Evolutionary conservation across 164 flowering plant species (phyloP).

Genomic region (Stephania japonica): DNA sequence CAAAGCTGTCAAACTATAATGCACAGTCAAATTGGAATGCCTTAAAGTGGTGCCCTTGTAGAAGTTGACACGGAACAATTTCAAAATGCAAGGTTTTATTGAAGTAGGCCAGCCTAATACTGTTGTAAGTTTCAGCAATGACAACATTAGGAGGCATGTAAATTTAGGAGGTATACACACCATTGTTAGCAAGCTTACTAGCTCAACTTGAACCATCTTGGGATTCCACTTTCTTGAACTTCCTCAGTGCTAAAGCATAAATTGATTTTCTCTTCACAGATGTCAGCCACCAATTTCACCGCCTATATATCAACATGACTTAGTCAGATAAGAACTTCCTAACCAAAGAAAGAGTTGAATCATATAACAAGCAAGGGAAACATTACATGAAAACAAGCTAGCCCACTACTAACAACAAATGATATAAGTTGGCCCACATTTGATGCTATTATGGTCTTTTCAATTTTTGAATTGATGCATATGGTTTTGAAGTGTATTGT

Average conservation of each 20-base stretch:
- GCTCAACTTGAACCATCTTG: slow-evolving; percentile 27
- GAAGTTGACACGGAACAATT: neutral
- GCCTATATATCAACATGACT: slow-evolving; percentile 44
- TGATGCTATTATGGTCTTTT: too few species aligned
- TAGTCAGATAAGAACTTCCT: slow-evolving; percentile 4
- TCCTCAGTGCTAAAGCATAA: slow-evolving; percentile 71
- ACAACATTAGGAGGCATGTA: neutral
- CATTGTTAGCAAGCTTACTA: too few species aligned
- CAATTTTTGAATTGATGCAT: too few species aligned
- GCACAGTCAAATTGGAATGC: neutral
- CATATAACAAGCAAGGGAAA: neutral
- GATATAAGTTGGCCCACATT: too few species aligned
- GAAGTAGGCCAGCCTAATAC: neutral
- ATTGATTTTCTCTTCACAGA: slow-evolving; percentile 59
- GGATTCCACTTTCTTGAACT: slow-evolving; percentile 45
- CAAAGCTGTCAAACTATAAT: neutral
- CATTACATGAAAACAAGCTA: too few species aligned
- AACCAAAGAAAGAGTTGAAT: neutral
- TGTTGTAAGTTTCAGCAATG: too few species aligned
- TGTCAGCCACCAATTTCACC: slow-evolving; percentile 70
- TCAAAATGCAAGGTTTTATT: neutral
- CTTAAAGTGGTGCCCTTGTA: neutral
- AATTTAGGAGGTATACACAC: neutral
- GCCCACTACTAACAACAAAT: too few species aligned
- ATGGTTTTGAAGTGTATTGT: too few species aligned